These are phyloP conservation scores for Neocucurbitaria cava DNA, from an alignment of 2,329 filamentous ascomycete genomes.

Conservation along the genomic window DNA sequence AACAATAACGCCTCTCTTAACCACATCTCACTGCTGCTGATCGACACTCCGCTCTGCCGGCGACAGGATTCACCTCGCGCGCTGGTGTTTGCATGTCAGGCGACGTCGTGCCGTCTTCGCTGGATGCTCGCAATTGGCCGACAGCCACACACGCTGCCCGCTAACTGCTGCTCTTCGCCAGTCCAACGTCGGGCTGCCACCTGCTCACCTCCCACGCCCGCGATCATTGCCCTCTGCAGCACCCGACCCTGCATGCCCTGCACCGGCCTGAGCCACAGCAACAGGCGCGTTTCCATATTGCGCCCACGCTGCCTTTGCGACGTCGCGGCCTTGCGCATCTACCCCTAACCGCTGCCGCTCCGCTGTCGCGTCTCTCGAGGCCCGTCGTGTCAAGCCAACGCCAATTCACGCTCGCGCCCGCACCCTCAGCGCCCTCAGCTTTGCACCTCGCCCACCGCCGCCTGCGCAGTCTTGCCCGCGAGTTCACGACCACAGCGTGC, in stretches of 20 bases:
- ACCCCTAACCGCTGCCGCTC: conserved; percentile 23
- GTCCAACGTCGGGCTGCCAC: conserved; percentile 24
- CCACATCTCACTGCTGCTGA: conserved; percentile 6
- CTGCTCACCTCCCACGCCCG: conserved; percentile 14
- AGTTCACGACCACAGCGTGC: conserved; percentile 6
- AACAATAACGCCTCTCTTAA: conserved; percentile 1
- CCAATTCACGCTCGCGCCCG: conserved; percentile 20
- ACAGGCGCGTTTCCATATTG: conserved; percentile 19
- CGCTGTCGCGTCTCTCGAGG: conserved; percentile 23
- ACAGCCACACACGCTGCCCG: conserved; percentile 34
- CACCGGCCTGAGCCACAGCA: conserved; percentile 30
- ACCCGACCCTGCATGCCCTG: conserved; percentile 34
- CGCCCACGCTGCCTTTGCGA: conserved; percentile 11
- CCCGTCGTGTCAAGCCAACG: conserved; percentile 24
- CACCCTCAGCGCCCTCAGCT: conserved; percentile 1
- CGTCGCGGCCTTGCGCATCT: conserved; percentile 13
- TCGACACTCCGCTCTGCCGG: conserved; percentile 17
- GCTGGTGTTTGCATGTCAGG: conserved; percentile 28
- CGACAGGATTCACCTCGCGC: conserved; percentile 5
- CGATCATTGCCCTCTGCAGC: conserved; percentile 35
- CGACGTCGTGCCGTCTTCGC: conserved; percentile 30
- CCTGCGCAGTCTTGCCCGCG: conserved; percentile 2
- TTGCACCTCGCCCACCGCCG: neutral
- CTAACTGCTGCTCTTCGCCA: conserved; percentile 28
- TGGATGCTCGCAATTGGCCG: conserved; percentile 28